Base-by-base conservation (phyloP, 2,329 filamentous ascomycete genomes). In the Calonectria henricotiae region DNA sequence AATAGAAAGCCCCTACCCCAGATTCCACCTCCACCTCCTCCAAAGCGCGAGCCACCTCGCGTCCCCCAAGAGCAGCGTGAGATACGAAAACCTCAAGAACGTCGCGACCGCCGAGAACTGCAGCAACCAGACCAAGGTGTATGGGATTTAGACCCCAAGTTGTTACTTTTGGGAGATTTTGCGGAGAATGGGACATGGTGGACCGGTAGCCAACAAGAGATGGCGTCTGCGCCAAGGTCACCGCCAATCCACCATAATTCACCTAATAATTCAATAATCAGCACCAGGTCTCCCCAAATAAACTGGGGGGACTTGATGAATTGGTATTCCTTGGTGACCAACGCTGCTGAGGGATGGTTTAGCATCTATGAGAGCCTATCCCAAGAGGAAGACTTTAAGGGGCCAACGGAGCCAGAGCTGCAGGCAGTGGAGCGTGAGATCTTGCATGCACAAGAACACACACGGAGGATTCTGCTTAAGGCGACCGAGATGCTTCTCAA, bases 141-240 rank as follows among this genome's bases (percentile, higher is more conserved):
- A 20, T 76, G 75, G 65, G 91, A 93, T 61, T 82, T 95, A 23
- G 94, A 96, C 79, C 89, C 92, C 1, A 96, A 95, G 78, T 88
- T 93, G 5, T 83, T 96, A 23, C 84, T 95, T 7, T 81, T 95
- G 2, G 93, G 93, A 2, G 90, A 95, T 76, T 87, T 95, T 74
- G 92, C 91, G 1, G 94, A 96, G 79, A 96, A 96, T 78, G 93
- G 93, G 2, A 89, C 89, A 8, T 96, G 93, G 94, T 96, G 93
- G 93, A 91, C 92, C 55, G 93, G 92, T 1, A 87, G 87, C 60
- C 85, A 88, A 76, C 80, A 85, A 41, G 81, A 84, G 23, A 54
- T 47, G 41, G 39, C 68, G 30, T 64, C 62, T 25, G 62, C 73
- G 11, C 72, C 68, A 44, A 77, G 70, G 47, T 67, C 64, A 68